Evolutionary conservation across 768 basidiomycete genomes (phyloP).

Genomic region (Cystofilobasidium macerans): DNA sequence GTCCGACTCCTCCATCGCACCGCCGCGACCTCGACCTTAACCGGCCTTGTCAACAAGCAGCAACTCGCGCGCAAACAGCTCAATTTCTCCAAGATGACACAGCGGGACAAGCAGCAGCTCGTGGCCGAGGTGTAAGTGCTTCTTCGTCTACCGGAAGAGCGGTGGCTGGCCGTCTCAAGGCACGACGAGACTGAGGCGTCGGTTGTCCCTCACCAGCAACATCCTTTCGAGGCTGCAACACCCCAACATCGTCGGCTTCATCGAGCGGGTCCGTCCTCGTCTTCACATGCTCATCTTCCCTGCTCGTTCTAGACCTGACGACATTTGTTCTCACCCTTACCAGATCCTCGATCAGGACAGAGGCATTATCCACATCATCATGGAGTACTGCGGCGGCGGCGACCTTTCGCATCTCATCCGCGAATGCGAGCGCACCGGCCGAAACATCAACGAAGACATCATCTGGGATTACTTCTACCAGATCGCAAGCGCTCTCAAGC

Average conservation of each 20-base stretch:
- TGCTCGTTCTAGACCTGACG: background rate
- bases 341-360: constrained; percentile 73
- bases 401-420: constrained; percentile 84
- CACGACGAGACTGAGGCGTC: background rate
- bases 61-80: constrained; percentile 71
- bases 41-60: no score
- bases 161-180: background rate
- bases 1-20: no score
- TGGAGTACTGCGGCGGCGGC: constrained; percentile 98
- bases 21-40: no score
- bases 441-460: constrained; percentile 76
- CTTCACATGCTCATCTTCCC: background rate
- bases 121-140: constrained; percentile 89
- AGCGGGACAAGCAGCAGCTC: constrained; percentile 91
- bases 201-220: constrained; percentile 49
- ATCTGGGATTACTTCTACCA: constrained; percentile 96
- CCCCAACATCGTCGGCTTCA: constrained; percentile 91
- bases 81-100: constrained; percentile 93
- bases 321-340: background rate
- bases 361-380: constrained; percentile 89
- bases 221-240: constrained; percentile 93
- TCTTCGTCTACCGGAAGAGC: no score
- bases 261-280: constrained; percentile 52
- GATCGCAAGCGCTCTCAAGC: constrained; percentile 71
- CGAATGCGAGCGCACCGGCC: constrained; percentile 40